A percentile compares a stretch with the other conserved stretches of the same genome.
Evolutionary conservation across 2,329 filamentous ascomycete genomes (phyloP).

Genomic region (Botrytis pseudocinerea): DNA sequence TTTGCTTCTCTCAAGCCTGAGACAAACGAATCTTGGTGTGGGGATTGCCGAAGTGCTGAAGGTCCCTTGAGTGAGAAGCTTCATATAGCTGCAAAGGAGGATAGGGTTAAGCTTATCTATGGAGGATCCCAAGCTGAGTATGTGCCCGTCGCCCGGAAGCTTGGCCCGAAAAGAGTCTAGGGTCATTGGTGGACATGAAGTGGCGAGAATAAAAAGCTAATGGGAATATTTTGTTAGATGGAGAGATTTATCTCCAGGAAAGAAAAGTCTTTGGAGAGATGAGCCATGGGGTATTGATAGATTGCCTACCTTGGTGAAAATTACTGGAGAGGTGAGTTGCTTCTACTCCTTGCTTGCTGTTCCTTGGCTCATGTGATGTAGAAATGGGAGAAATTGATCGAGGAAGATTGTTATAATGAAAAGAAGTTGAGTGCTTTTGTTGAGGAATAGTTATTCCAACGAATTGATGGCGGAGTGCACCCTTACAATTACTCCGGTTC

Average conservation of each 20-base stretch:
- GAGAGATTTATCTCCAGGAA: not conserved
- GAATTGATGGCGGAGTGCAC: not conserved
- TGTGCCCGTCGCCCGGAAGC: not conserved
- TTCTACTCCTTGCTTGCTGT: not conserved
- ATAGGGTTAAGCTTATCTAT: constrained; percentile 14
- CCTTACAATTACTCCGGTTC: not conserved
- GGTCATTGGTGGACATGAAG: not conserved
- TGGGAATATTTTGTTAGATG: not conserved
- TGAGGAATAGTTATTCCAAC: not conserved
- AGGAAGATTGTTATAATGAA: constrained; percentile 18
- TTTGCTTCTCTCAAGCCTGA: constrained; percentile 7
- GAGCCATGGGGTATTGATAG: constrained; percentile 12
- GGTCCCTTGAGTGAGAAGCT: not conserved
- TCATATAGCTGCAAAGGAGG: not conserved
- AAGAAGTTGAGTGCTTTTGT: constrained; percentile 18
- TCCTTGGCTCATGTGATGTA: not conserved
- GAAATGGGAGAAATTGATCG: constrained; percentile 21
- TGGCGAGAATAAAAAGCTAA: not conserved
- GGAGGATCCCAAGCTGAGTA: constrained; percentile 9
- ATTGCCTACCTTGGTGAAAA: constrained; percentile 12
- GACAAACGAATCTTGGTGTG: constrained; percentile 19
- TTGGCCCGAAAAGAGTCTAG: not conserved
- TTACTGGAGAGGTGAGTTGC: constrained; percentile 5
- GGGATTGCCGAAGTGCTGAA: constrained; percentile 5
- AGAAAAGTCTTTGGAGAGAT: constrained; percentile 14